Conservation (phyloP, 805 yeast species). For the Schizosaccharomyces lindneri region DNA sequence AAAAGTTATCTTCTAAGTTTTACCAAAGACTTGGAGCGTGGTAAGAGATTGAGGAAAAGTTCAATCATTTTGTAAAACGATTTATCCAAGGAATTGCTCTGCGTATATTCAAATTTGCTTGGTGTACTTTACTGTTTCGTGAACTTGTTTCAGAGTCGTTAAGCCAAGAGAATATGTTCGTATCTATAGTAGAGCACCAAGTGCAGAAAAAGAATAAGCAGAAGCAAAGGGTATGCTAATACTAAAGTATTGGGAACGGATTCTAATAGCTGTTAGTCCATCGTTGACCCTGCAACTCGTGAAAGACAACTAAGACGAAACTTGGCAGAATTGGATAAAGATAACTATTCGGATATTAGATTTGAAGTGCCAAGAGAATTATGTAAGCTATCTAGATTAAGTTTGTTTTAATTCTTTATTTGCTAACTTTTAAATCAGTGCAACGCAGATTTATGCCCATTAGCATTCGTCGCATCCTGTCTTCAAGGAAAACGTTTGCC, state of each 20-base stretch:
- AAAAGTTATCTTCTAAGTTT: too few relatives aligned
- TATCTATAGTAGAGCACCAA: background rate
- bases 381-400: background rate
- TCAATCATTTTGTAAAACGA: too few relatives aligned
- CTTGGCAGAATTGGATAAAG: slow-evolving; percentile 1
- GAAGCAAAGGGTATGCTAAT: background rate
- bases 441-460: background rate
- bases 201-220: background rate
- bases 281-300: background rate
- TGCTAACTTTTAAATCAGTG: background rate
- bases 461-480: background rate
- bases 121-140: too few relatives aligned
- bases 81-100: too few relatives aligned
- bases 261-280: background rate
- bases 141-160: too few relatives aligned
- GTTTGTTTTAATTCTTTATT: too few relatives aligned
- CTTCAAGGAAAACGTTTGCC: slow-evolving; percentile 1
- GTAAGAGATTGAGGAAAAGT: too few relatives aligned
- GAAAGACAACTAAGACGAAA: background rate
- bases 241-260: too few relatives aligned
- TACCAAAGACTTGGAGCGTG: too few relatives aligned
- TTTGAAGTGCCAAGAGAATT: background rate
- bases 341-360: background rate
- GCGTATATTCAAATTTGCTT: too few relatives aligned
- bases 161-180: background rate